These are phyloP conservation scores for Scopulariopsis brevicaulis DNA, from an alignment of 2,329 filamentous ascomycete genomes.

Conservation along the genomic window DNA sequence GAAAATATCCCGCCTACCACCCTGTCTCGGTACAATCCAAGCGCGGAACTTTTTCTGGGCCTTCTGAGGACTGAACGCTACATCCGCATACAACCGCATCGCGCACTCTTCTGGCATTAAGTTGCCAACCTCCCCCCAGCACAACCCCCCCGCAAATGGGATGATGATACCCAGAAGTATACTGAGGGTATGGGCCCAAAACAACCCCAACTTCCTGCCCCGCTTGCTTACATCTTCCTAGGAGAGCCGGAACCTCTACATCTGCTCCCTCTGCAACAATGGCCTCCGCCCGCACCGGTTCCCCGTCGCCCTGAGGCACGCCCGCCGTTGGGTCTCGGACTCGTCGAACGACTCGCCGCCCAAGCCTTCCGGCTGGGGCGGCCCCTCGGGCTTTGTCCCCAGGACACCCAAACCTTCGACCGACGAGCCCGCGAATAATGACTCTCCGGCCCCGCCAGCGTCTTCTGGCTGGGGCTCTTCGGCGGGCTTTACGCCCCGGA, in stretches of 20 bases:
- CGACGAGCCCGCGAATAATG: too few relatives aligned
- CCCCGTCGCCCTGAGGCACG: not conserved
- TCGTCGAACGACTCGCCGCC: not conserved
- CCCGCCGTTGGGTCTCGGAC: not conserved
- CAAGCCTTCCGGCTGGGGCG: not conserved
- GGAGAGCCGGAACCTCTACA: conserved; percentile 24
- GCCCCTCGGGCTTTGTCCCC: not conserved
- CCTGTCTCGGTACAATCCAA: not conserved
- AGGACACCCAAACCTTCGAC: not conserved
- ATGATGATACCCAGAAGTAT: conserved; percentile 30
- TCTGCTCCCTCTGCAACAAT: conserved; percentile 24
- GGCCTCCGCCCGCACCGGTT: not conserved
- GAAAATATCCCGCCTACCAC: not conserved
- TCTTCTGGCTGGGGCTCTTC: not conserved
- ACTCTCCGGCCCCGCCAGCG: not conserved
- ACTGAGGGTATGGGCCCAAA: conserved; percentile 22
- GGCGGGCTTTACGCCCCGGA: not conserved
- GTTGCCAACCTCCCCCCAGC: not conserved
- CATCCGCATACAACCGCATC: not conserved
- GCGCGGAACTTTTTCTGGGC: not conserved
- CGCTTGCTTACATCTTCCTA: conserved; percentile 7
- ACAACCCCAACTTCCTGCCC: not conserved
- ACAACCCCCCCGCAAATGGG: not conserved
- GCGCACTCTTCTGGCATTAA: not conserved
- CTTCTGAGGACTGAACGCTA: not conserved